Conservation (phyloP, 495 filamentous ascomycete species). For the Aspergillus asperescens region DNA sequence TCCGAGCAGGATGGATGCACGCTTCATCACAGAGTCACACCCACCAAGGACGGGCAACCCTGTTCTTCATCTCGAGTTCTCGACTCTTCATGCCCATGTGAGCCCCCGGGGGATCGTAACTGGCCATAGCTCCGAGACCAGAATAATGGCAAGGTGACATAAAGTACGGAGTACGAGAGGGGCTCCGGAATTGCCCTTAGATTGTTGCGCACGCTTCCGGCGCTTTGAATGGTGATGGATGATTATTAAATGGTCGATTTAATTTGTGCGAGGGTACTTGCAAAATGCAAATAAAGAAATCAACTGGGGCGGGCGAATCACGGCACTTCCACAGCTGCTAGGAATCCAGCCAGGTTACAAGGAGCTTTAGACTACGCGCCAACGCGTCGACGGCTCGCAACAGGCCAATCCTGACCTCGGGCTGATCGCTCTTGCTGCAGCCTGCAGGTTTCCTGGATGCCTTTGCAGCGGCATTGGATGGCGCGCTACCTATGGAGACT, state of each 20-base stretch:
- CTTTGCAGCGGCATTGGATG: background rate
- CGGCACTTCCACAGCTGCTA: slow-evolving; percentile 4
- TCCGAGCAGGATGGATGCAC: background rate
- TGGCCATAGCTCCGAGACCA: no score
- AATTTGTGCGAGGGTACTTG: background rate
- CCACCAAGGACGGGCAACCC: background rate
- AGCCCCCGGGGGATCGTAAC: no score
- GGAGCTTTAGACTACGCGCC: slow-evolving; percentile 14
- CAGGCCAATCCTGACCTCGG: slow-evolving; percentile 18
- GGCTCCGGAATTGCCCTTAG: no score
- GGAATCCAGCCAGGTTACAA: slow-evolving; percentile 5
- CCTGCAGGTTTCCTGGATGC: background rate
- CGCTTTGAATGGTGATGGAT: no score
- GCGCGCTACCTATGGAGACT: no score
- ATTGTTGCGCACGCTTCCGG: no score
- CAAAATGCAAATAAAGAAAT: background rate
- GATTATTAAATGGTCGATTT: background rate
- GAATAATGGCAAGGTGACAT: no score
- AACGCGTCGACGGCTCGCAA: background rate
- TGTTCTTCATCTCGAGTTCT: background rate
- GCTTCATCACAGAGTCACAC: background rate
- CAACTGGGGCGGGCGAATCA: slow-evolving; percentile 4
- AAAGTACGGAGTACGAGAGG: no score
- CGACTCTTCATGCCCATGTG: background rate
- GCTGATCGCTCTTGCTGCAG: slow-evolving; percentile 19